A percentile compares a stretch with the other conserved stretches of the same genome.
Conservation (phyloP, 768 basidiomycete species). For the Leccinum olivaceopallidum region DNA sequence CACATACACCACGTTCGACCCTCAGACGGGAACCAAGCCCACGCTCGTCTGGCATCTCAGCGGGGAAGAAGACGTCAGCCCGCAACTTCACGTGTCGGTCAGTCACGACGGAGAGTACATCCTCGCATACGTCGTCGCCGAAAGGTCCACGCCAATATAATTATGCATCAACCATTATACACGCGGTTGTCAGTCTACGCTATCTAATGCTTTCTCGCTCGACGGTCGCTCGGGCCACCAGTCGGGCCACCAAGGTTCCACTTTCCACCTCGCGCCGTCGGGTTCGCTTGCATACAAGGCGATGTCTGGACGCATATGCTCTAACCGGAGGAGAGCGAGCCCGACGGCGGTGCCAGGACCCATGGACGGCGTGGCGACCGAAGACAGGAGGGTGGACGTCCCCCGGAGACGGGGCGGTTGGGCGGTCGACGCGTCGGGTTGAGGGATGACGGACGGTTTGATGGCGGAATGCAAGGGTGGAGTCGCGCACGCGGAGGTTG, state of each 20-base stretch:
- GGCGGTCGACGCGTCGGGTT: slow-evolving; percentile 32
- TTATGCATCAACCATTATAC: background rate
- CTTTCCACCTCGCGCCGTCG: slow-evolving; percentile 35
- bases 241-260: slow-evolving; percentile 68
- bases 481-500: slow-evolving; percentile 19
- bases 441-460: slow-evolving; percentile 22
- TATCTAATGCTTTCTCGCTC: slow-evolving; percentile 19
- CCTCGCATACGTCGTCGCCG: slow-evolving; percentile 64
- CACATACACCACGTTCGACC: slow-evolving; percentile 42
- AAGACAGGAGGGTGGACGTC: slow-evolving; percentile 72
- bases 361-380: slow-evolving; percentile 35
- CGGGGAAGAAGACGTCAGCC: background rate
- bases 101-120: slow-evolving; percentile 85
- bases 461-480: slow-evolving; percentile 26
- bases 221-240: slow-evolving; percentile 52
- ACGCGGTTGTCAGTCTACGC: slow-evolving; percentile 14
- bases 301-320: slow-evolving; percentile 50
- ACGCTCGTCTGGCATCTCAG: slow-evolving; percentile 33
- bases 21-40: slow-evolving; percentile 42
- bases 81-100: slow-evolving; percentile 63
- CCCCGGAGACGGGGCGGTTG: slow-evolving; percentile 61
- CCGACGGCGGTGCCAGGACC: slow-evolving; percentile 49
- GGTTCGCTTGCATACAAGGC: slow-evolving; percentile 16
- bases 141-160: slow-evolving; percentile 28
- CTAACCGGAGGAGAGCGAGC: slow-evolving; percentile 77